These are phyloP conservation scores for Jasminum sambac DNA, from an alignment of 257 asterid species.

Conservation along the genomic window DNA sequence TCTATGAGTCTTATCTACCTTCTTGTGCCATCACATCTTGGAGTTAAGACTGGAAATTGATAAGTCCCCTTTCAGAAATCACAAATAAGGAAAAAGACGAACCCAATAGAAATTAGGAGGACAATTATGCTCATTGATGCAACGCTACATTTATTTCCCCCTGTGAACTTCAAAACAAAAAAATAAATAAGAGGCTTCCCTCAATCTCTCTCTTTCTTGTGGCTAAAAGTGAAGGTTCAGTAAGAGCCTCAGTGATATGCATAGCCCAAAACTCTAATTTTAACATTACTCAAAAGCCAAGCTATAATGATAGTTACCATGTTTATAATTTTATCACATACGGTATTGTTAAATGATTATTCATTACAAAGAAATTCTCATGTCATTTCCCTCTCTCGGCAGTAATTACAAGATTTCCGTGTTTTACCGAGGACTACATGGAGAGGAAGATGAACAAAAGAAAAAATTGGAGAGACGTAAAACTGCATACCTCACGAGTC, in stretches of 20 bases:
- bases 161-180: not conserved
- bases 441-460: not conserved
- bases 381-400: not conserved
- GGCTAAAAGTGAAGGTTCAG: not conserved
- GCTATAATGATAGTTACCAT: not conserved
- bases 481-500: constrained; percentile 63
- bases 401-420: not conserved
- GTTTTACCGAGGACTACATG: not conserved
- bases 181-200: not conserved
- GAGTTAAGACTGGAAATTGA: not conserved
- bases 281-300: not conserved
- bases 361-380: not conserved
- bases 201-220: not conserved
- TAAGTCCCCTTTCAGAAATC: not conserved
- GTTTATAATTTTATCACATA: not conserved
- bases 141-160: not conserved
- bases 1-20: not conserved
- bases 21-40: not conserved
- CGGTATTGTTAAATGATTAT: too few relatives aligned
- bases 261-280: not conserved
- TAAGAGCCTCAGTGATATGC: not conserved
- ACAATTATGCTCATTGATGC: not conserved
- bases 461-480: not conserved
- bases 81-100: not conserved
- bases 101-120: not conserved